Evolutionary conservation across 2,329 filamentous ascomycete species (phyloP).

Genomic region (Elsinoe arachidis): DNA sequence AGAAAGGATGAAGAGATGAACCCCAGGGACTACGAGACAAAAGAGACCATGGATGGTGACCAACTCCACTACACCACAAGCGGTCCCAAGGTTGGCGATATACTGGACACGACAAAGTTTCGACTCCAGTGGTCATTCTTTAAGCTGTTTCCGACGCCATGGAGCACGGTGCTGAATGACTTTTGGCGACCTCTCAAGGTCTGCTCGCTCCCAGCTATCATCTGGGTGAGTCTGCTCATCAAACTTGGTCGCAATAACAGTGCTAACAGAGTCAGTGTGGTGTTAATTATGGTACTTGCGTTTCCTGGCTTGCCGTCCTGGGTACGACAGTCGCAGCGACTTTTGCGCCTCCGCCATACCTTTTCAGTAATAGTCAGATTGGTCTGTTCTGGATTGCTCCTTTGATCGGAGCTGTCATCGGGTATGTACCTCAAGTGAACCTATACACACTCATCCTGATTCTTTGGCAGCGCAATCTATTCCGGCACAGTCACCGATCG

Average conservation of each 20-base stretch:
- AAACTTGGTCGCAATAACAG: background rate
- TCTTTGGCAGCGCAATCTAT: slow-evolving; percentile 11
- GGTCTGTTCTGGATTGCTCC: slow-evolving; percentile 13
- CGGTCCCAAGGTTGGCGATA: slow-evolving; percentile 13
- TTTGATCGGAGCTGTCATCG: slow-evolving; percentile 17
- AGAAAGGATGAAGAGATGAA: background rate
- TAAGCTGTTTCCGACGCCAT: slow-evolving; percentile 9
- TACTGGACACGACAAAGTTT: slow-evolving; percentile 12
- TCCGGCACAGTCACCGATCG: slow-evolving; percentile 17
- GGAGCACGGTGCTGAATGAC: slow-evolving; percentile 11
- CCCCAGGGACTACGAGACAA: background rate
- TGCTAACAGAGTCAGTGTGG: slow-evolving; percentile 10
- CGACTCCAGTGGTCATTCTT: slow-evolving; percentile 12
- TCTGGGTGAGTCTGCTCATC: slow-evolving; percentile 13
- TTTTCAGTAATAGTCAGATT: slow-evolving; percentile 12
- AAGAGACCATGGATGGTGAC: background rate
- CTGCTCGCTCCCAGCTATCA: slow-evolving; percentile 10
- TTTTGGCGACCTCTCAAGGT: slow-evolving; percentile 15
- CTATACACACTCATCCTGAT: too few relatives aligned
- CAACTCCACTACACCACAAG: background rate
- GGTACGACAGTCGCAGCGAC: slow-evolving; percentile 14
- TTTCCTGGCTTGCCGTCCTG: slow-evolving; percentile 15
- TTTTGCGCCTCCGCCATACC: slow-evolving; percentile 12
- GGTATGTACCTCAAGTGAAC: too few relatives aligned
- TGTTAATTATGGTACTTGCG: slow-evolving; percentile 16